Percentiles rank a stretch among this genome's conserved stretches.
phyloP scores from a whole-genome alignment of 768 basidiomycete species.

The Trametes gibbosa region DNA sequence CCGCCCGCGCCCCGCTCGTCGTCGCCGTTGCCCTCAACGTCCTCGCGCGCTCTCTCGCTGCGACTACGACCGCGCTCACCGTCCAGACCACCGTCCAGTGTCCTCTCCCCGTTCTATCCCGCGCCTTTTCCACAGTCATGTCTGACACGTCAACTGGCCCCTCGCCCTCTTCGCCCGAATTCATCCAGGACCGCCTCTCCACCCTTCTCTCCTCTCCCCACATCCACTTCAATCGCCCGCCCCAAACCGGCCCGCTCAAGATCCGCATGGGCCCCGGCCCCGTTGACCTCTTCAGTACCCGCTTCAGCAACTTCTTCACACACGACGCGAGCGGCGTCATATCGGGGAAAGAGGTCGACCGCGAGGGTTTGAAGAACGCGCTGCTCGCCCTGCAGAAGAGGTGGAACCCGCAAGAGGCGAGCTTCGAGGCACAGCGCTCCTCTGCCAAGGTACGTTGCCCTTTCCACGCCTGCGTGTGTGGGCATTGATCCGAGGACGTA shows the following conservation, averaged over 20 bases:
- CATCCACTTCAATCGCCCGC: conserved; percentile 29
- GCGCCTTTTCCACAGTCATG: conserved; percentile 9
- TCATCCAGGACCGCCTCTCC: conserved; percentile 24
- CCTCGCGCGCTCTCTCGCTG: background rate
- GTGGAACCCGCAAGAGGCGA: conserved; percentile 20
- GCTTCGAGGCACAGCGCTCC: conserved; percentile 12
- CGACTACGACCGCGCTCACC: background rate
- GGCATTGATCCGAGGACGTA: background rate
- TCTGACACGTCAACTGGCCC: background rate
- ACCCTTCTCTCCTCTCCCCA: conserved; percentile 28
- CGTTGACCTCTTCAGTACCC: conserved; percentile 32
- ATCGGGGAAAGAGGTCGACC: conserved; percentile 24
- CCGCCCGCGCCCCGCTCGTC: background rate
- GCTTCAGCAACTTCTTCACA: conserved; percentile 29
- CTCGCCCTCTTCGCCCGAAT: conserved; percentile 19
- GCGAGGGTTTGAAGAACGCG: conserved; percentile 26
- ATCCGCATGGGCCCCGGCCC: conserved; percentile 30
- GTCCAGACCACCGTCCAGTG: background rate
- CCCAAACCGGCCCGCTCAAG: conserved; percentile 12
- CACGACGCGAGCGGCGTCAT: conserved; percentile 24
- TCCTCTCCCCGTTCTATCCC: conserved; percentile 1
- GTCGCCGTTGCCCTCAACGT: background rate
- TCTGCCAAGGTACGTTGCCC: conserved; percentile 4
- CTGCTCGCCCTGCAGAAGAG: conserved; percentile 29
- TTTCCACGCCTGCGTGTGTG: background rate